These are phyloP conservation scores for Botrytis byssoidea DNA, from an alignment of 2,329 filamentous ascomycete species.

Conservation along the genomic window DNA sequence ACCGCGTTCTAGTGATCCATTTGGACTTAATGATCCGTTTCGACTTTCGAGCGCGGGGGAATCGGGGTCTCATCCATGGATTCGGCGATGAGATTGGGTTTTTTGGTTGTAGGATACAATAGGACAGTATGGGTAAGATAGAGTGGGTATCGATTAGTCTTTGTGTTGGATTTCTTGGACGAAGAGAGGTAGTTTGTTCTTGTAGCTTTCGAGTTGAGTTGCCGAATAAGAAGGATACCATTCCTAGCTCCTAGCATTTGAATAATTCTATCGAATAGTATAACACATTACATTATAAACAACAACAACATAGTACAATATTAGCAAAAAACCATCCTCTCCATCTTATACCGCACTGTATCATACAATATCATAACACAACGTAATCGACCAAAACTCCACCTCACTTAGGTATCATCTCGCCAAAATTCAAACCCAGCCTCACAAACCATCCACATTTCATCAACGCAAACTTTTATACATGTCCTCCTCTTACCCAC, in stretches of 20 bases:
- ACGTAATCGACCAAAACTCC: neutral
- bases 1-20: neutral
- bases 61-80: neutral
- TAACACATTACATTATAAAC: neutral
- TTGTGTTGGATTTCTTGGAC: neutral
- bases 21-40: neutral
- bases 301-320: neutral
- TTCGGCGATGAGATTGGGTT: neutral
- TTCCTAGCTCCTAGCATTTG: neutral
- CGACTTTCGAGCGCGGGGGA: neutral
- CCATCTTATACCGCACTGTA: neutral
- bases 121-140: neutral
- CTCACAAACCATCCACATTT: neutral
- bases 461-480: neutral
- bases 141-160: neutral
- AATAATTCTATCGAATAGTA: neutral
- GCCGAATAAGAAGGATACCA: neutral
- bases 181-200: neutral
- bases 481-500: neutral
- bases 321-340: neutral
- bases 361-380: neutral
- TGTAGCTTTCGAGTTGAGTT: neutral
- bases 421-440: neutral
- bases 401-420: neutral
- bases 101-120: neutral